Evolutionary conservation across 495 filamentous ascomycete genomes (phyloP), one percentile per base, ranked within the genome.

Genomic region (Podospora australis): DNA sequence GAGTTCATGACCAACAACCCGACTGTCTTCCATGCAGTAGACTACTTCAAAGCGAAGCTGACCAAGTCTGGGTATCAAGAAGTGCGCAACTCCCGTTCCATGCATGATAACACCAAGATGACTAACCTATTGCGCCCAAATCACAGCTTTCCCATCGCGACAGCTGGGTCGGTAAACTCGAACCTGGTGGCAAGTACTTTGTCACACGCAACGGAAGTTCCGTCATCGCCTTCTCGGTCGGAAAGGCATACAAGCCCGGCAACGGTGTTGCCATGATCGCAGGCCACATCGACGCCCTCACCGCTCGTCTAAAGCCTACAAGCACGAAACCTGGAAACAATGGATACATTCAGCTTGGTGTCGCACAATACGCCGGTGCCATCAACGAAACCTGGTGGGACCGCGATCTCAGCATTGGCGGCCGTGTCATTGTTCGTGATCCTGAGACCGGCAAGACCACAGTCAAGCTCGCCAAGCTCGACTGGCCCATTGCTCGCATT

Each of bases 361-460:
- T 98, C 24, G 92, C 92, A 3, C 92, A 87, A 0, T 98, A 96
- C 61, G 92, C 89, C 9, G 90, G 92, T 26, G 88, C 70, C 17
- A 66, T 96, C 44, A 89, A 90, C 54, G 70, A 68, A 44, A 95
- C 90, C 2, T 95, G 90, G 90, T 95, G 87, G 88, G 90, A 95
- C 70, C 77, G 91, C 13, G 92, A 98, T 68, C 76, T 98, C 32
- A 83, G 85, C 40, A 83, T 96, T 54, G 92, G 88, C 40, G 92
- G 92, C 8, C 77, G 87, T 32, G 90, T 98, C 6, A 72, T 96
- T 26, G 82, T 96, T 19, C 84, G 83, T 55, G 81, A 94, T 50
- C 60, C 73, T 3, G 58, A 73, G 2, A 79, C 77, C 2, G 88
- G 87, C 51, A 96, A 90, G 76, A 86, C 94, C 23, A 77, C 81